Conservation (phyloP, 2,329 filamentous ascomycete genomes). For the Microcyclospora tardicrescens region DNA sequence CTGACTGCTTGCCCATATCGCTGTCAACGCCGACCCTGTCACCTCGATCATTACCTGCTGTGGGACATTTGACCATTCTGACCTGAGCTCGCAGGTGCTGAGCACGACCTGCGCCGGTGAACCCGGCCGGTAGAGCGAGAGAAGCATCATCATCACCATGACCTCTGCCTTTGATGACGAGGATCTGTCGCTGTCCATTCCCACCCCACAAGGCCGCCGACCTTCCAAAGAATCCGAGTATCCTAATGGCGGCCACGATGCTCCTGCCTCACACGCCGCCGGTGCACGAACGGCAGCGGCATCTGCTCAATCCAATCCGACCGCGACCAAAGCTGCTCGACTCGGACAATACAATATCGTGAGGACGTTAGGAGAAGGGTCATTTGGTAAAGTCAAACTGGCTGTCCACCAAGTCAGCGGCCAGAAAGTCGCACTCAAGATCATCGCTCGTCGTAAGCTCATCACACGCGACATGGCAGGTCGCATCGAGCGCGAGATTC, state of each 20-base stretch:
- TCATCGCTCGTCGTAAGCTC: constrained; percentile 90
- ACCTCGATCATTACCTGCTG: too few relatives aligned
- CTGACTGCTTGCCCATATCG: too few relatives aligned
- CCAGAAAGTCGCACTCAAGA: constrained; percentile 94
- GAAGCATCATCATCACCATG: constrained; percentile 14
- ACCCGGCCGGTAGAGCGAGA: too few relatives aligned
- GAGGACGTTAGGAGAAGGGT: constrained; percentile 85
- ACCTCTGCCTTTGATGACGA: constrained; percentile 28
- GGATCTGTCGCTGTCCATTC: constrained; percentile 28
- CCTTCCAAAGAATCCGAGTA: constrained; percentile 13
- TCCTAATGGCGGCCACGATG: constrained; percentile 23
- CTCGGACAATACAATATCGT: constrained; percentile 86
- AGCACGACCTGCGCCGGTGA: too few relatives aligned
- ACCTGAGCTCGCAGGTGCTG: too few relatives aligned
- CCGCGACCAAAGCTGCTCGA: constrained; percentile 31
- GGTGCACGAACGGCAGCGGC: constrained; percentile 11
- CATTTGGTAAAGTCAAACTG: constrained; percentile 97
- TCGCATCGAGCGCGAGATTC: constrained; percentile 92
- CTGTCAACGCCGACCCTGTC: too few relatives aligned
- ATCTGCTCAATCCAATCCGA: constrained; percentile 23
- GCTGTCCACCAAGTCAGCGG: constrained; percentile 84
- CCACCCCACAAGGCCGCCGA: constrained; percentile 13
- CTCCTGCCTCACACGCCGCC: constrained; percentile 25
- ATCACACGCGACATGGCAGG: constrained; percentile 97
- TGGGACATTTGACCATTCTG: too few relatives aligned